Base-by-base conservation (phyloP, 805 yeast genomes). In the Ogataea trehaloabstinens region DNA sequence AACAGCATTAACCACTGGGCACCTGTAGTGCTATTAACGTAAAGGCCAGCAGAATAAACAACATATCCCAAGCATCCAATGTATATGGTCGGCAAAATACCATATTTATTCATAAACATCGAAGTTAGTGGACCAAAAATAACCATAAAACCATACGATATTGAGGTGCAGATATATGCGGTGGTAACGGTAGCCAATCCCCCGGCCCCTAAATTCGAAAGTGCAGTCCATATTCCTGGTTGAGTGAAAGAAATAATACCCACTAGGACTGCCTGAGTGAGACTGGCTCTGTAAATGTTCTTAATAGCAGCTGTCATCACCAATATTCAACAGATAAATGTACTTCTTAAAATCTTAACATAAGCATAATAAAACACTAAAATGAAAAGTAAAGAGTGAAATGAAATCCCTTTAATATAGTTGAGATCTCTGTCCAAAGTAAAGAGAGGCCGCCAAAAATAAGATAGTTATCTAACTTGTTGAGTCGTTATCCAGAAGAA, bases 21-120 rank as follows among this genome's bases (percentile, higher is more conserved):
- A 5, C 62, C 61, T 36, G 46, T 46, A 35, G 48, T 51, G 8
- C 54, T 47, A 32, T 57, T 58, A 29, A 49, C 39, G 37, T 58
- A 57, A 5, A 58, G 40, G 2, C 56, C 56, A 24, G 61, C 60
- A 22, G 57, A 49, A 41, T 46, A 55, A 18, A 56, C 21, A 3
- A 50, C 48, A 34, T 49, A 55, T 3, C 61, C 61, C 30, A 57
- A 20, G 8, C 52, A 46, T 16, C 61, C 62, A 18, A 53, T 36
- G 7, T 35, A 29, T 3, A 45, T 24, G n/a, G 47, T 39, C 2
- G 37, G 42, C 20, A 49, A 52, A 2, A 57, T 25, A 31, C 62
- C 57, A 11, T 35, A 33, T 19, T 38, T 49, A 28, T 56, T 57
- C 24, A 46, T 42, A n/a, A 56, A 29, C 12, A 57, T 15, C 2